Evolutionary conservation across 148 eudicot genomes (phyloP).

Genomic region (Chenopodium formosanum): DNA sequence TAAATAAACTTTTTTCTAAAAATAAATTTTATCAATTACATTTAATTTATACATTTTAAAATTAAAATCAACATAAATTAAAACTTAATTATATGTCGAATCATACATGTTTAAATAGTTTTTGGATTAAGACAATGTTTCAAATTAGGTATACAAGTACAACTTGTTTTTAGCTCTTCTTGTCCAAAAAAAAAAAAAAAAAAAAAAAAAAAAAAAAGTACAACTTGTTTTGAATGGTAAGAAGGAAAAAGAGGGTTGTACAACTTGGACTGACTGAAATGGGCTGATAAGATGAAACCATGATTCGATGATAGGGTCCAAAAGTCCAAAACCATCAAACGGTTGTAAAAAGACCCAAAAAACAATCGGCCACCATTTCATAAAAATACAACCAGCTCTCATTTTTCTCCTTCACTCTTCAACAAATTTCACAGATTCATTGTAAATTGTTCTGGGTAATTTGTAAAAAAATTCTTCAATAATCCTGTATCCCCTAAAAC

Average conservation of each 20-base stretch:
- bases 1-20: too few species aligned
- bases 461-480: not conserved
- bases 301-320: not conserved
- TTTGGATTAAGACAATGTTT: too few species aligned
- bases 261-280: not conserved
- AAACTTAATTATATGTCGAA: too few species aligned
- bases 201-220: too few species aligned
- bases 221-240: not conserved
- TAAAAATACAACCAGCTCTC: not conserved
- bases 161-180: too few species aligned
- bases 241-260: not conserved
- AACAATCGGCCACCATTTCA: not conserved
- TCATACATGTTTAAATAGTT: too few species aligned
- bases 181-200: too few species aligned
- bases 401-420: not conserved
- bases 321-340: not conserved
- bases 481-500: not conserved
- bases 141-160: too few species aligned
- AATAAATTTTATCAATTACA: too few species aligned
- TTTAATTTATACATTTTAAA: too few species aligned
- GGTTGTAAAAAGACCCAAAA: not conserved
- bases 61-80: too few species aligned
- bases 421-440: not conserved
- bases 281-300: not conserved
- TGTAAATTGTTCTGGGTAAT: not conserved